phyloP scores from a whole-genome alignment of 2,329 filamentous ascomycete genomes.

The Coniochaeta sp. region DNA sequence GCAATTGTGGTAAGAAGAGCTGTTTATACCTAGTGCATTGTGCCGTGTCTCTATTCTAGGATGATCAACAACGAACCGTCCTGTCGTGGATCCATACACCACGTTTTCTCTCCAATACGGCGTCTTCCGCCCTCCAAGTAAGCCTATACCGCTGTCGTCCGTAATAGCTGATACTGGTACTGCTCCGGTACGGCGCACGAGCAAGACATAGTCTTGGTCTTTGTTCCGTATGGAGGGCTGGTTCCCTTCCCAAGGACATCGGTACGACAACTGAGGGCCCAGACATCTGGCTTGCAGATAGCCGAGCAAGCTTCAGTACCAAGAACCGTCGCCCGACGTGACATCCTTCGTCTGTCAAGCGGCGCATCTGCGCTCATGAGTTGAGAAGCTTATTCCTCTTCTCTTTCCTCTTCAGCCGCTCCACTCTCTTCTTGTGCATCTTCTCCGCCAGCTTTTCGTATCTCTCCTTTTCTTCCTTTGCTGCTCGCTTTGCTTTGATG shows the following conservation, averaged over 20 bases:
- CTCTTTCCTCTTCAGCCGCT: slow-evolving; percentile 88
- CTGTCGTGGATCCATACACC: neutral
- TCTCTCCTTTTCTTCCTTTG: slow-evolving; percentile 87
- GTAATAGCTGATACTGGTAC: no score
- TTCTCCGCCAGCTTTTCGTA: slow-evolving; percentile 94
- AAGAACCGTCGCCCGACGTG: neutral
- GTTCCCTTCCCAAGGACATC: neutral
- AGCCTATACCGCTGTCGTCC: no score
- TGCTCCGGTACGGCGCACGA: no score
- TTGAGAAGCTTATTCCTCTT: slow-evolving; percentile 86
- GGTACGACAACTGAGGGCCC: neutral
- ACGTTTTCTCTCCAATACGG: neutral
- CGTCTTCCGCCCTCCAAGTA: no score
- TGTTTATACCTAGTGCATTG: neutral
- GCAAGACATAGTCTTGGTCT: neutral
- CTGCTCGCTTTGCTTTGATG: slow-evolving; percentile 77
- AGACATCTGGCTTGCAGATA: neutral
- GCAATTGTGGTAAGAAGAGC: neutral
- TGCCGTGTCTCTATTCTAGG: neutral
- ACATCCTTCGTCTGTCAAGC: neutral
- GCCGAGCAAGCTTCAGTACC: neutral
- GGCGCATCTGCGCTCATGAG: slow-evolving; percentile 36
- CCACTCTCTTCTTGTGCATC: slow-evolving; percentile 94
- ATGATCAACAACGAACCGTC: neutral
- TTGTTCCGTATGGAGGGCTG: neutral